A percentile compares a stretch with the other conserved stretches of the same genome.
Conservation (phyloP, 2,329 filamentous ascomycete genomes). For the Exophiala spinifera region DNA sequence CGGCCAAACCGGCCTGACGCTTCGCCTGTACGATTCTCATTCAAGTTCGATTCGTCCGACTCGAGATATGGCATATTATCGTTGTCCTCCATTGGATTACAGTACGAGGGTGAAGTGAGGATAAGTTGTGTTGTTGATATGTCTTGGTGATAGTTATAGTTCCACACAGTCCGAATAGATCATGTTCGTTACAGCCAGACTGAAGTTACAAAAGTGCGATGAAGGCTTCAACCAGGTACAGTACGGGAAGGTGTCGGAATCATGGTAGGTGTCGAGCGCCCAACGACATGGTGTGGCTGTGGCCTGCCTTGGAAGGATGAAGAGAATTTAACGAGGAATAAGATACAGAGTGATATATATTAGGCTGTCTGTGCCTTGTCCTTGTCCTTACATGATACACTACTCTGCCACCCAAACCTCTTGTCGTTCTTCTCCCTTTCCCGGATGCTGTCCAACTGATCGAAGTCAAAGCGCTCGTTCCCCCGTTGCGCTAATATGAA, state of each 20-base stretch:
- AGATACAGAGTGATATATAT: not conserved
- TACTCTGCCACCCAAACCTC: not conserved
- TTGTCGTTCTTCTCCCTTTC: not conserved
- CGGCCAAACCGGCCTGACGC: constrained; percentile 69
- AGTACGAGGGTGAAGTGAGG: not conserved
- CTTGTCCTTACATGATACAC: not conserved
- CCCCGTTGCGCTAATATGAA: not conserved
- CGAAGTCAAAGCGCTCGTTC: not conserved
- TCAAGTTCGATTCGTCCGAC: not conserved
- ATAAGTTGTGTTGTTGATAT: not conserved
- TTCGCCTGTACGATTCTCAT: not conserved
- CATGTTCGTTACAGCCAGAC: not conserved
- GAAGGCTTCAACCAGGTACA: no score
- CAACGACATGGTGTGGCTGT: not conserved
- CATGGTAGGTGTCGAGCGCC: not conserved
- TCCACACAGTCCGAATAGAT: not conserved
- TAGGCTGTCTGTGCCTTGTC: not conserved
- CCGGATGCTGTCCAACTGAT: not conserved
- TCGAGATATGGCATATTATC: not conserved
- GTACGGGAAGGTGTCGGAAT: not conserved
- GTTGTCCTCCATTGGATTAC: not conserved
- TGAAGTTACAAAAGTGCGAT: not conserved
- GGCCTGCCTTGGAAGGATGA: not conserved
- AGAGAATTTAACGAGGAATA: not conserved
- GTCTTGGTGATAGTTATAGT: not conserved